Evolutionary conservation across 106 monocot species (phyloP).

Genomic region (Dendrobium nobile): DNA sequence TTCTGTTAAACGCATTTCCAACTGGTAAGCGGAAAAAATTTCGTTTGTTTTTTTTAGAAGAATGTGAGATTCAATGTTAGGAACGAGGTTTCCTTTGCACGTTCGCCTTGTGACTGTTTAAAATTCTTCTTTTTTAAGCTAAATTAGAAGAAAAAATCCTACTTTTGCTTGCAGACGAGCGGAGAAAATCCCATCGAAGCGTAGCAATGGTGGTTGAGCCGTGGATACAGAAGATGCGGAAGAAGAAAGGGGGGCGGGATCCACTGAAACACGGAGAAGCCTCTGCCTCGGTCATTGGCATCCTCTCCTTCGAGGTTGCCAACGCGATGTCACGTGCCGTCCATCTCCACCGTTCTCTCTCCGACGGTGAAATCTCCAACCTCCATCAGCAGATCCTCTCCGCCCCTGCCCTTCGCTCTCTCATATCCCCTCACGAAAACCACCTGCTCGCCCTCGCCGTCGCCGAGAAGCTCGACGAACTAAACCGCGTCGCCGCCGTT

Average conservation of each 20-base stretch:
- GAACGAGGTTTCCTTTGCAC: neutral
- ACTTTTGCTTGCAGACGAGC: neutral
- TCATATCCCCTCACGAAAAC: constrained; percentile 46
- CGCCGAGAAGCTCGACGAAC: constrained; percentile 80
- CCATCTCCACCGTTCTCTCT: constrained; percentile 71
- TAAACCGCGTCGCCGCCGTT: constrained; percentile 76
- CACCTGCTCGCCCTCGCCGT: constrained; percentile 54
- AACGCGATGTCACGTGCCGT: constrained; percentile 76
- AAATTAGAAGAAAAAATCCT: neutral
- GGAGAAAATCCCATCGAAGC: neutral
- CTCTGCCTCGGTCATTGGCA: constrained; percentile 34
- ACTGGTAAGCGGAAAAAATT: neutral
- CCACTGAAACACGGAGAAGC: neutral
- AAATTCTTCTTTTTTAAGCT: neutral
- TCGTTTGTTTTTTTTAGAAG: neutral
- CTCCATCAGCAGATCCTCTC: constrained; percentile 30
- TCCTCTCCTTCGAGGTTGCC: constrained; percentile 90
- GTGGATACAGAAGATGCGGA: constrained; percentile 46
- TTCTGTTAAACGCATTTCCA: neutral
- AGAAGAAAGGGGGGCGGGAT: constrained; percentile 14
- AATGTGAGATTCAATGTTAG: neutral
- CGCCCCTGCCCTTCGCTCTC: constrained; percentile 37
- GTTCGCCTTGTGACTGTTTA: neutral
- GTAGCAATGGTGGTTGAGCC: constrained; percentile 31
- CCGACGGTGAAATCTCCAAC: constrained; percentile 39